phyloP scores from a whole-genome alignment of 805 yeast species.

The Vanderwaltozyma tropicalis region DNA sequence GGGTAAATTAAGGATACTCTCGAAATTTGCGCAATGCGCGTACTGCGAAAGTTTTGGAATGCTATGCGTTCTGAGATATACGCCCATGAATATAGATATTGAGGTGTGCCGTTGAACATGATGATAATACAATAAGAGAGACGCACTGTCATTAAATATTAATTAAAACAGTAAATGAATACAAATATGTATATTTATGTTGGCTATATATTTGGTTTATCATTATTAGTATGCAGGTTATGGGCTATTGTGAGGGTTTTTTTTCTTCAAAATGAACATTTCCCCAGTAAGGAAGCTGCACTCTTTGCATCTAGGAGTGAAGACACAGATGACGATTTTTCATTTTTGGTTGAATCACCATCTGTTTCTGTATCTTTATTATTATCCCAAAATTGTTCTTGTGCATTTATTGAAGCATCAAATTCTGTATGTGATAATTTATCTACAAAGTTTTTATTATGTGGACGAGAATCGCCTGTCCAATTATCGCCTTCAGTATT shows the following conservation, averaged over 20 bases:
- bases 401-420: conserved; percentile 11
- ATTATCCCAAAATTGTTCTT: conserved; percentile 28
- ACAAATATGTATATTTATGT: no score
- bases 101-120: no score
- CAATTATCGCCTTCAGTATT: conserved; percentile 44
- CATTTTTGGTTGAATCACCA: no score
- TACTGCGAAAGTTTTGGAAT: conserved; percentile 1
- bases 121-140: no score
- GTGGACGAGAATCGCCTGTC: conserved; percentile 42
- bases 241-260: no score
- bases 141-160: background rate
- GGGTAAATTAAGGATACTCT: no score
- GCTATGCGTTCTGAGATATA: background rate
- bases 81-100: no score
- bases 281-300: conserved; percentile 76
- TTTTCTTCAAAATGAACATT: conserved; percentile 56
- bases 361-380: conserved; percentile 1
- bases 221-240: no score
- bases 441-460: conserved; percentile 8
- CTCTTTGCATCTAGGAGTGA: conserved; percentile 58
- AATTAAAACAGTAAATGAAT: no score
- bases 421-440: conserved; percentile 20
- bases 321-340: conserved; percentile 3
- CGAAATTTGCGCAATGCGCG: no score
- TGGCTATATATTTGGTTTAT: no score